phyloP scores from a whole-genome alignment of 2,329 filamentous ascomycete genomes.

The Cytospora schulzeri region DNA sequence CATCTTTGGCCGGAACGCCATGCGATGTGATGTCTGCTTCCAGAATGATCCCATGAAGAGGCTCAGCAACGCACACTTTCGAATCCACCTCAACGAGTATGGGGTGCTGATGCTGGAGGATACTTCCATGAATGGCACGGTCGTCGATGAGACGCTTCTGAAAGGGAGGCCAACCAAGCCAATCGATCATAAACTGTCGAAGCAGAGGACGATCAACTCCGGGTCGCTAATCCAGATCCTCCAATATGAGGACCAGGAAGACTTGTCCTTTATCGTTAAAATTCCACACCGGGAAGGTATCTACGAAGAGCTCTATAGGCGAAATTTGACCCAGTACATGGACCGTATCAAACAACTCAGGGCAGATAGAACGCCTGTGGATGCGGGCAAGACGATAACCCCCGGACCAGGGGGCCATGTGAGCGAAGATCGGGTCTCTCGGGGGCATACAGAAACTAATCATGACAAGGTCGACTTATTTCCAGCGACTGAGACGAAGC shows the following conservation, averaged over 20 bases:
- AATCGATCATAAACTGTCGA: conserved; percentile 7
- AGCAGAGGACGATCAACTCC: conserved; percentile 64
- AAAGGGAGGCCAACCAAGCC: conserved; percentile 42
- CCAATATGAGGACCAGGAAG: conserved; percentile 52
- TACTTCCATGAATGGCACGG: conserved; percentile 91
- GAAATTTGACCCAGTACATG: conserved; percentile 72
- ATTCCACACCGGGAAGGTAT: conserved; percentile 74
- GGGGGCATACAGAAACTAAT: conserved; percentile 1
- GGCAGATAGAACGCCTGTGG: conserved; percentile 30
- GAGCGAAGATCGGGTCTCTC: conserved; percentile 31
- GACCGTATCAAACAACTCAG: conserved; percentile 37
- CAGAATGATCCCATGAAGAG: conserved; percentile 67
- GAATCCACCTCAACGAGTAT: conserved; percentile 85
- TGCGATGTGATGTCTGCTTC: conserved; percentile 73
- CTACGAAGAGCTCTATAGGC: conserved; percentile 65
- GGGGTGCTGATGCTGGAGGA: conserved; percentile 91
- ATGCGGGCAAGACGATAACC: conserved; percentile 47
- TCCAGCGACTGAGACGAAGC: conserved; percentile 26
- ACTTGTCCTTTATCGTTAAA: conserved; percentile 82
- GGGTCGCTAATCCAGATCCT: conserved; percentile 74
- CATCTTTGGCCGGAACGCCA: conserved; percentile 77
- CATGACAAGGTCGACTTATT: conserved; percentile 36
- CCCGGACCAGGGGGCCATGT: conserved; percentile 53
- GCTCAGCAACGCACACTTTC: conserved; percentile 94
- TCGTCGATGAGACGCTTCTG: conserved; percentile 75